Evolutionary conservation across 805 yeast genomes (phyloP).

Genomic region (Suhomyces sp.): DNA sequence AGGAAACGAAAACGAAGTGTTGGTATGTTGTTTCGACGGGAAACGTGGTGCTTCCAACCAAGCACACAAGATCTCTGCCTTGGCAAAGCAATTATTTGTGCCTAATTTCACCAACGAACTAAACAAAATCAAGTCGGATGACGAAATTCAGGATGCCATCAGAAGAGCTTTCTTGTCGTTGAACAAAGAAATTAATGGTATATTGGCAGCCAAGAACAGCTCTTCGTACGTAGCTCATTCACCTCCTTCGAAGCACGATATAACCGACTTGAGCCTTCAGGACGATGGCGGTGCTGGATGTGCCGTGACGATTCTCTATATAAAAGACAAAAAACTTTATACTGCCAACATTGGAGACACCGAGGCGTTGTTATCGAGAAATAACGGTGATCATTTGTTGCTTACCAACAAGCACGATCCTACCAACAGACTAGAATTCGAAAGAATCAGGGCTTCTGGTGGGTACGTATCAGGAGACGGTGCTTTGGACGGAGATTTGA

Average conservation of each 20-base stretch:
- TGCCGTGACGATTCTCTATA: constrained; percentile 76
- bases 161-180: constrained; percentile 76
- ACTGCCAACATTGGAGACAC: constrained; percentile 92
- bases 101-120: constrained; percentile 68
- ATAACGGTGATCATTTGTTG: constrained; percentile 75
- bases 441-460: constrained; percentile 85
- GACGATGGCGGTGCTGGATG: constrained; percentile 80
- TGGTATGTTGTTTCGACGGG: constrained; percentile 86
- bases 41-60: constrained; percentile 52
- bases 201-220: constrained; percentile 44
- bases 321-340: constrained; percentile 66
- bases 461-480: constrained; percentile 87
- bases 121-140: constrained; percentile 37
- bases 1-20: constrained; percentile 76
- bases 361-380: constrained; percentile 72
- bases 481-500: constrained; percentile 75
- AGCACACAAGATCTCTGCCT: constrained; percentile 65
- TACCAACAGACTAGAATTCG: constrained; percentile 70
- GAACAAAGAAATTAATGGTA: constrained; percentile 77
- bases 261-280: constrained; percentile 51
- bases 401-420: constrained; percentile 84
- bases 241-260: constrained; percentile 27
- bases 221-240: constrained; percentile 37
- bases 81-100: constrained; percentile 71
- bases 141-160: constrained; percentile 68